Evolutionary conservation across 2,329 filamentous ascomycete species (phyloP).

Genomic region (Falciphora oryzae): DNA sequence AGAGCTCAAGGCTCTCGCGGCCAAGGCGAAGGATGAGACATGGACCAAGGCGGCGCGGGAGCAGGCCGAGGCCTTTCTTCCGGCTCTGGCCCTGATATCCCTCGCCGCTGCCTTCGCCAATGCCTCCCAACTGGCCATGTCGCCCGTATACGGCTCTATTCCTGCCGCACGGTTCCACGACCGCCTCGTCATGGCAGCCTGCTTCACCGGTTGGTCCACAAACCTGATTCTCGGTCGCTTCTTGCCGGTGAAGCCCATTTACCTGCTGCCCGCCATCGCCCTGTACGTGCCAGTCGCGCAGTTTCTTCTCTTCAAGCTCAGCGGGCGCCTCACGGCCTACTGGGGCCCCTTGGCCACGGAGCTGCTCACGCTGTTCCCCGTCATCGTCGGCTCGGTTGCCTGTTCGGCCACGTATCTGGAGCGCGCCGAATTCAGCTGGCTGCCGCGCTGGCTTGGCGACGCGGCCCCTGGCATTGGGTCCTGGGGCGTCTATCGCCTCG

Average conservation of each 20-base stretch:
- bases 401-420: conserved; percentile 62
- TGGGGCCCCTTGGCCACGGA: conserved; percentile 75
- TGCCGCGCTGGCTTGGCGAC: conserved; percentile 55
- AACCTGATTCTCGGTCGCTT: conserved; percentile 50
- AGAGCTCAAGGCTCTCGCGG: conserved; percentile 46
- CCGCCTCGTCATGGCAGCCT: conserved; percentile 57
- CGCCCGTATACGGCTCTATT: conserved; percentile 84
- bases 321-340: conserved; percentile 57
- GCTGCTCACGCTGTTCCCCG: conserved; percentile 62
- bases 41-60: conserved; percentile 26
- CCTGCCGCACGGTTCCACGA: conserved; percentile 69
- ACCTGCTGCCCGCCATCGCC: conserved; percentile 64
- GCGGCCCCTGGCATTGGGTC: conserved; percentile 60
- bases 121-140: conserved; percentile 69
- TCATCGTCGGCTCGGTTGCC: conserved; percentile 58
- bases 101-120: conserved; percentile 61
- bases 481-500: conserved; percentile 58
- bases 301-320: conserved; percentile 62
- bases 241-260: conserved; percentile 41
- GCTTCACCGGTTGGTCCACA: conserved; percentile 66
- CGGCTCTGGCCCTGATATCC: conserved; percentile 39
- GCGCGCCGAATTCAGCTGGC: conserved; percentile 45
- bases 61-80: conserved; percentile 36
- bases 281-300: conserved; percentile 71
- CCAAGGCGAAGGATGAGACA: conserved; percentile 33